phyloP scores from a whole-genome alignment of 305 asterid species.

The Salvia sclarea region DNA sequence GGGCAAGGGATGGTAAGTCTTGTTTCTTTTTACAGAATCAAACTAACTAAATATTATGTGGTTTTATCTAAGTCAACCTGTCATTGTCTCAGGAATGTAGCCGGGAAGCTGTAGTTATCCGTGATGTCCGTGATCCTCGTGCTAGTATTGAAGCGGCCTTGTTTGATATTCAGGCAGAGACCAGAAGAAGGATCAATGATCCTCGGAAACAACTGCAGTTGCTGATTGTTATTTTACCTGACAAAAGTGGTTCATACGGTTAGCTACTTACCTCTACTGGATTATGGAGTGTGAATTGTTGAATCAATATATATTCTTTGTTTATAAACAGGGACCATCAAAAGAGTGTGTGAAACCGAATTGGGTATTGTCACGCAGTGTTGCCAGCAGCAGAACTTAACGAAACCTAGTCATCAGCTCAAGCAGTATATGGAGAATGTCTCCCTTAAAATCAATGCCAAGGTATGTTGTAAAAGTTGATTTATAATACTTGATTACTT shows the following conservation, averaged over 20 bases:
- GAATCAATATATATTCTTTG: not conserved
- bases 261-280: slow-evolving; percentile 17
- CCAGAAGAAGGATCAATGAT: not conserved
- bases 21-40: not conserved
- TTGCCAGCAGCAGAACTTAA: slow-evolving; percentile 55
- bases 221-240: slow-evolving; percentile 73
- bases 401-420: slow-evolving; percentile 41
- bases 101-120: slow-evolving; percentile 37
- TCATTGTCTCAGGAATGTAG: slow-evolving; percentile 45
- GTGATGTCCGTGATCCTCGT: slow-evolving; percentile 25
- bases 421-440: slow-evolving; percentile 77
- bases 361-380: slow-evolving; percentile 90
- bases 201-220: slow-evolving; percentile 47
- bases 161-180: slow-evolving; percentile 33
- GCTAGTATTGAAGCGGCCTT: slow-evolving; percentile 56
- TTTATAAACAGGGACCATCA: slow-evolving; percentile 73
- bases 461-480: slow-evolving; percentile 47
- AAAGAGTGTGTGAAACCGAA: slow-evolving; percentile 76
- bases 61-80: not conserved
- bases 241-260: slow-evolving; percentile 66
- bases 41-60: not conserved
- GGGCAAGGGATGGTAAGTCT: slow-evolving; percentile 76
- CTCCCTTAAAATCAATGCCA: slow-evolving; percentile 75
- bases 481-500: not conserved
- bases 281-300: not conserved